Evolutionary conservation across 345 rosid genomes (phyloP).

Genomic region (Salix purpurea): DNA sequence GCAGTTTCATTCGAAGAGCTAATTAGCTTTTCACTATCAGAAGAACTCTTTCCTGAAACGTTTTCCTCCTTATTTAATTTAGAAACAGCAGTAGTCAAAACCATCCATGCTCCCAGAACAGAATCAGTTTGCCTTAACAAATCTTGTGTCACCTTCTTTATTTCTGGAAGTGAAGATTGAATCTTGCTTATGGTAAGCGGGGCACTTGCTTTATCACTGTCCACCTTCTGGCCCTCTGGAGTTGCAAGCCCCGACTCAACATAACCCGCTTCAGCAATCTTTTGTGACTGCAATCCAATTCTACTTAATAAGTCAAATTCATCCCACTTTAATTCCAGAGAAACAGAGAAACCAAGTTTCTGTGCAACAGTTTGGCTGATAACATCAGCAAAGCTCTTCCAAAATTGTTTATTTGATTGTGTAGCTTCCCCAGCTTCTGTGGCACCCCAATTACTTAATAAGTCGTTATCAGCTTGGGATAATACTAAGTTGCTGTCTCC

Average conservation of each 20-base stretch:
- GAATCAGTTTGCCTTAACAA: conserved; percentile 80
- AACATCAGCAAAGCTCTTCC: conserved; percentile 59
- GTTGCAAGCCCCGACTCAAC: conserved; percentile 88
- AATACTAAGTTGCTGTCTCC: conserved; percentile 22
- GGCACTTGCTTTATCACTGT: conserved; percentile 37
- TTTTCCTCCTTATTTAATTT: conserved; percentile 52
- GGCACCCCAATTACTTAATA: conserved; percentile 14
- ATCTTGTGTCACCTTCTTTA: conserved; percentile 74
- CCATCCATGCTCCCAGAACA: conserved; percentile 84
- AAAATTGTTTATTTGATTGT: conserved; percentile 49
- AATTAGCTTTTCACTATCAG: conserved; percentile 36
- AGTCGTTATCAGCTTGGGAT: conserved; percentile 19
- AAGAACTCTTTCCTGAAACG: conserved; percentile 27
- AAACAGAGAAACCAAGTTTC: conserved; percentile 63
- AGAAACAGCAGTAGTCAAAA: conserved; percentile 68
- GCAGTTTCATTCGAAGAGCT: conserved; percentile 31
- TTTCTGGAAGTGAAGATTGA: conserved; percentile 71
- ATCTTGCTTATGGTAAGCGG: conserved; percentile 23
- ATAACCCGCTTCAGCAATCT: conserved; percentile 68
- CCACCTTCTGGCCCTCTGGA: conserved; percentile 39
- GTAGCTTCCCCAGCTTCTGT: conserved; percentile 29
- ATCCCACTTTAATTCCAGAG: conserved; percentile 71
- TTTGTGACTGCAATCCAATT: conserved; percentile 65
- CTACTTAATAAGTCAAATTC: conserved; percentile 62
- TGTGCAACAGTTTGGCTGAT: conserved; percentile 61